A percentile compares a stretch with the other conserved stretches of the same genome.
Evolutionary conservation across 2,329 filamentous ascomycete genomes (phyloP).

Genomic region (Fusarium sp.): DNA sequence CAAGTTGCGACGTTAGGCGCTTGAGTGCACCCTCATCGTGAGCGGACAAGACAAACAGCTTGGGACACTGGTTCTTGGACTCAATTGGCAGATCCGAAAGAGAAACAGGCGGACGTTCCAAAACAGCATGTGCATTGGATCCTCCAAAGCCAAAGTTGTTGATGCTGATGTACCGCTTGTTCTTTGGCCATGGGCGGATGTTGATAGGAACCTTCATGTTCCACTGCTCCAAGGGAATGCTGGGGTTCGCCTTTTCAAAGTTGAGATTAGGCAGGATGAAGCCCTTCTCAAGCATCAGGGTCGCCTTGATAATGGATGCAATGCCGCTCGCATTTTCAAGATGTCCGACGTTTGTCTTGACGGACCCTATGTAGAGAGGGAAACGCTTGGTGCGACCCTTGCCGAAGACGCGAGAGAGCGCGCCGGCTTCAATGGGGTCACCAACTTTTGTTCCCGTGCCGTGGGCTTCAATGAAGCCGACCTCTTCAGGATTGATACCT

Average conservation of each 20-base stretch:
- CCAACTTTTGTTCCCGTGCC: constrained; percentile 24
- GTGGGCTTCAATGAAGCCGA: constrained; percentile 15
- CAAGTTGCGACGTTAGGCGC: neutral
- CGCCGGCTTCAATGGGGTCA: constrained; percentile 14
- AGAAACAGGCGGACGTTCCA: neutral
- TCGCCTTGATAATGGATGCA: constrained; percentile 22
- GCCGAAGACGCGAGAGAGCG: constrained; percentile 10
- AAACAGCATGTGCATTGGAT: constrained; percentile 11
- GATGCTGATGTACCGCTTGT: neutral
- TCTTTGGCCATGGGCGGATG: neutral
- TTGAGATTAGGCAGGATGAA: constrained; percentile 19
- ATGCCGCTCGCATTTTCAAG: constrained; percentile 19
- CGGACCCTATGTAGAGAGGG: constrained; percentile 8
- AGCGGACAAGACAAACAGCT: constrained; percentile 9
- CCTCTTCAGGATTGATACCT: neutral
- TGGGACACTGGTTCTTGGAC: neutral
- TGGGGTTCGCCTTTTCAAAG: constrained; percentile 15
- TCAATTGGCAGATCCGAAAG: neutral
- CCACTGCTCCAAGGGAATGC: constrained; percentile 3
- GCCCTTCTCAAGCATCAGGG: constrained; percentile 24
- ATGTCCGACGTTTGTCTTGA: constrained; percentile 35
- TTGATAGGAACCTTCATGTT: constrained; percentile 11
- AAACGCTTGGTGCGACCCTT: constrained; percentile 1
- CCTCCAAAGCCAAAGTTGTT: constrained; percentile 27
- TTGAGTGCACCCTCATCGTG: constrained; percentile 6